Conservation (phyloP, 176 grass and related monocot genomes). For the Elymus sibiricus region DNA sequence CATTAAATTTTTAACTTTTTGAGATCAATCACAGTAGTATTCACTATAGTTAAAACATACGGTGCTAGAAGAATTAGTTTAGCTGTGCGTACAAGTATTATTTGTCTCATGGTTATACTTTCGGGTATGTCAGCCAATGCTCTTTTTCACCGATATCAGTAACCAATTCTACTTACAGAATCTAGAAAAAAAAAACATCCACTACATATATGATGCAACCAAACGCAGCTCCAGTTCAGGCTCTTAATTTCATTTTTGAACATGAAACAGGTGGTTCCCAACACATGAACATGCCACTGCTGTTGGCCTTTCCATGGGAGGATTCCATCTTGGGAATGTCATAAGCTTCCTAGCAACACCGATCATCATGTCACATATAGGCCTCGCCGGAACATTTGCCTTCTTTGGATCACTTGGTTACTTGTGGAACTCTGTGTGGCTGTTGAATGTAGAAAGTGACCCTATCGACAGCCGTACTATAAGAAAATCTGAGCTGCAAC, state of each 20-base stretch:
- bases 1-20: background rate
- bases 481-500: conserved; percentile 73
- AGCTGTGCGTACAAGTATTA: background rate
- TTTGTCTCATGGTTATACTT: background rate
- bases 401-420: conserved; percentile 79
- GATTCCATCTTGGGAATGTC: conserved; percentile 98
- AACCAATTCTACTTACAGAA: conserved; percentile 1
- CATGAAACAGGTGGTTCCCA: conserved; percentile 86
- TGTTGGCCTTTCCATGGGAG: conserved; percentile 86
- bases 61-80: background rate
- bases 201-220: background rate
- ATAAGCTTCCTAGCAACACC: conserved; percentile 81
- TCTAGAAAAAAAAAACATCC: background rate
- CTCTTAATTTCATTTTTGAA: conserved; percentile 21
- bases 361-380: conserved; percentile 75
- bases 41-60: background rate
- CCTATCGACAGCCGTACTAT: conserved; percentile 65
- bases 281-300: conserved; percentile 79
- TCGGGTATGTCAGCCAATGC: background rate
- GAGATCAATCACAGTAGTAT: too few relatives aligned
- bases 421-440: conserved; percentile 63
- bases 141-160: background rate
- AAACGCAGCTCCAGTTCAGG: background rate
- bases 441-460: conserved; percentile 74
- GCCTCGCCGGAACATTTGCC: conserved; percentile 62